phyloP scores from a whole-genome alignment of 768 basidiomycete species.

The Tulasnella sp. region DNA sequence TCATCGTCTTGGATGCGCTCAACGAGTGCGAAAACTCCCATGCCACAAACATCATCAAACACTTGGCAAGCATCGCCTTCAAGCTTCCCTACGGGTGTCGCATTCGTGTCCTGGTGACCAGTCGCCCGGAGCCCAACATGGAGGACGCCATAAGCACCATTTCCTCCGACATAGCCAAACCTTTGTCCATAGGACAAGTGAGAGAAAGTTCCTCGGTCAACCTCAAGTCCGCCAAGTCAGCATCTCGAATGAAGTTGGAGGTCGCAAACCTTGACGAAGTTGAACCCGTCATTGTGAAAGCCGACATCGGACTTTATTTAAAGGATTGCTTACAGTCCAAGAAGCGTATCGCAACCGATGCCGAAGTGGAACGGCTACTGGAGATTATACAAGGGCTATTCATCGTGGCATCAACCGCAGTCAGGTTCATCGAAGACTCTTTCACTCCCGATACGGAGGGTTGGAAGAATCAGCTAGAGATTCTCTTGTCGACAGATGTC shows the following conservation, averaged over 20 bases:
- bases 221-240: neutral
- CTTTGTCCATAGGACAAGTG: too few relatives aligned
- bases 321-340: neutral
- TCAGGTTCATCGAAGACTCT: neutral
- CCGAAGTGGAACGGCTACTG: neutral
- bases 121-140: slow-evolving; percentile 27
- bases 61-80: slow-evolving; percentile 19
- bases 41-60: slow-evolving; percentile 19
- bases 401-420: slow-evolving; percentile 3
- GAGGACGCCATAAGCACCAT: too few relatives aligned
- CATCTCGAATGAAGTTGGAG: neutral
- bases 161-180: too few relatives aligned
- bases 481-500: too few relatives aligned
- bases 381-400: neutral
- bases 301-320: slow-evolving; percentile 13
- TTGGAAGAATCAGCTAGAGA: too few relatives aligned
- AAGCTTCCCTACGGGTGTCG: slow-evolving; percentile 1
- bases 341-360: neutral
- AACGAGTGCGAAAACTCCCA: slow-evolving; percentile 27
- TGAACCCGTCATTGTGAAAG: slow-evolving; percentile 2
- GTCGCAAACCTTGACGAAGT: slow-evolving; percentile 12
- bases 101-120: slow-evolving; percentile 28
- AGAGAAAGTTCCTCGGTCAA: too few relatives aligned
- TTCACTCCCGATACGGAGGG: too few relatives aligned
- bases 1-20: slow-evolving; percentile 32